A percentile compares a stretch with the other conserved stretches of the same genome.
Conservation (phyloP, 192 early-diverging fungal species). For the Coemansia umbellata region DNA sequence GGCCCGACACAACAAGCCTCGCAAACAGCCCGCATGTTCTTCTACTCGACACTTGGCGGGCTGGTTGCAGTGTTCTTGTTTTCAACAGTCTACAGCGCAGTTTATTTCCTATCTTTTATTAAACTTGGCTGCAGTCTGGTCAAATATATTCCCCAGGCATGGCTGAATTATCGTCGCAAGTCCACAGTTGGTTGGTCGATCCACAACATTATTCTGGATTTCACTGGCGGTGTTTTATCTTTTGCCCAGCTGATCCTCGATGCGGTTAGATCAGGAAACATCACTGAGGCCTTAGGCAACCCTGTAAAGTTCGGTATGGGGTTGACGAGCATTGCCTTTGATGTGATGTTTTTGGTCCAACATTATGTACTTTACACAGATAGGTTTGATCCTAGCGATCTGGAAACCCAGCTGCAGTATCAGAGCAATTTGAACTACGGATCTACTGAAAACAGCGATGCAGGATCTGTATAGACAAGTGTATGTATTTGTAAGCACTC, state of each 20-base stretch:
- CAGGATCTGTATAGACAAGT: slow-evolving; percentile 1
- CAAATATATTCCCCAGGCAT: slow-evolving; percentile 76
- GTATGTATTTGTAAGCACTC: neutral
- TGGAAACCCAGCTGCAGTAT: slow-evolving; percentile 16
- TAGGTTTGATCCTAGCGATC: slow-evolving; percentile 13
- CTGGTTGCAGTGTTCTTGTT: neutral
- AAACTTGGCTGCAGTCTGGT: slow-evolving; percentile 77
- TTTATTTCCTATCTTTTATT: slow-evolving; percentile 72
- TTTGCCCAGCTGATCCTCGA: slow-evolving; percentile 77
- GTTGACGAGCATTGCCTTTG: slow-evolving; percentile 74
- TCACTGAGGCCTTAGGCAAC: slow-evolving; percentile 55
- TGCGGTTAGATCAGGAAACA: slow-evolving; percentile 50
- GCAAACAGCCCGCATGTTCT: neutral
- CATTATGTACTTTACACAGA: slow-evolving; percentile 72
- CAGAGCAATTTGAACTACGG: slow-evolving; percentile 16
- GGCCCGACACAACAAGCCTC: slow-evolving; percentile 22
- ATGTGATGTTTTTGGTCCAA: slow-evolving; percentile 77
- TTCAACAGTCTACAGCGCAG: slow-evolving; percentile 48
- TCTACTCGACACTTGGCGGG: slow-evolving; percentile 9
- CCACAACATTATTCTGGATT: slow-evolving; percentile 83
- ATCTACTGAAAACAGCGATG: slow-evolving; percentile 21
- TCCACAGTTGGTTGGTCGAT: slow-evolving; percentile 92
- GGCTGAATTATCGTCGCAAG: slow-evolving; percentile 65
- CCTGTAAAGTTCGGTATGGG: slow-evolving; percentile 77
- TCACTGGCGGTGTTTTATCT: slow-evolving; percentile 76